Conservation (phyloP, 495 filamentous ascomycete genomes). For the Penicillium manginii region DNA sequence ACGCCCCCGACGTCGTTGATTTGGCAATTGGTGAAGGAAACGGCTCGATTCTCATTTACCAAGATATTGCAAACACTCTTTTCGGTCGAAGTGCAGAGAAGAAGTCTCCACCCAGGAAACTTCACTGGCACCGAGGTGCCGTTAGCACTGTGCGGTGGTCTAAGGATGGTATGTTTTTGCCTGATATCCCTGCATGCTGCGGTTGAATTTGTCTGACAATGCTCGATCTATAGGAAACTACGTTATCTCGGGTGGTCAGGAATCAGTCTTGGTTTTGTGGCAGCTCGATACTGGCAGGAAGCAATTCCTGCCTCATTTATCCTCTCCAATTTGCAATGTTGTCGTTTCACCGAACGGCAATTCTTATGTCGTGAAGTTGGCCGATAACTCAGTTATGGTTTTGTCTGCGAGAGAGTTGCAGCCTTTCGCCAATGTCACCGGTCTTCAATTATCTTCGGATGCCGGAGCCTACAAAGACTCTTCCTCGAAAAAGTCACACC, state of each 20-base stretch:
- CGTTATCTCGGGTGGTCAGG: conserved; percentile 86
- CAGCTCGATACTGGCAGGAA: conserved; percentile 83
- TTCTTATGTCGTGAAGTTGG: conserved; percentile 79
- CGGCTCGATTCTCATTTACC: conserved; percentile 78
- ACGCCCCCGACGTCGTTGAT: conserved; percentile 54
- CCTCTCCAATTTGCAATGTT: conserved; percentile 78
- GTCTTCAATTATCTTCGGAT: conserved; percentile 65
- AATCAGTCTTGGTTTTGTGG: conserved; percentile 93
- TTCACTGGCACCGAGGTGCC: conserved; percentile 90
- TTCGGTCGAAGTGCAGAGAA: conserved; percentile 46
- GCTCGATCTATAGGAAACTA: conserved; percentile 75
- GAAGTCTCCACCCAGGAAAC: conserved; percentile 41
- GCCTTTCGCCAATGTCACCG: conserved; percentile 78
- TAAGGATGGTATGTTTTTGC: conserved; percentile 70
- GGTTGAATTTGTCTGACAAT: conserved; percentile 3
- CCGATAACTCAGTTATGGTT: conserved; percentile 88
- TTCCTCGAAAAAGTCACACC: conserved; percentile 24
- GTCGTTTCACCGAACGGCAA: conserved; percentile 77
- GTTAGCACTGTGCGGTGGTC: conserved; percentile 87
- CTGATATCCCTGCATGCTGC: conserved; percentile 9
- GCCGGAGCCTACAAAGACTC: conserved; percentile 15
- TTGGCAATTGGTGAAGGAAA: conserved; percentile 73
- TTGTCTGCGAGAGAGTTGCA: conserved; percentile 85
- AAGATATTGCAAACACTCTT: conserved; percentile 67
- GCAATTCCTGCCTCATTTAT: conserved; percentile 85